phyloP scores from a whole-genome alignment of 768 basidiomycete species.

The Amanita rimosa region DNA sequence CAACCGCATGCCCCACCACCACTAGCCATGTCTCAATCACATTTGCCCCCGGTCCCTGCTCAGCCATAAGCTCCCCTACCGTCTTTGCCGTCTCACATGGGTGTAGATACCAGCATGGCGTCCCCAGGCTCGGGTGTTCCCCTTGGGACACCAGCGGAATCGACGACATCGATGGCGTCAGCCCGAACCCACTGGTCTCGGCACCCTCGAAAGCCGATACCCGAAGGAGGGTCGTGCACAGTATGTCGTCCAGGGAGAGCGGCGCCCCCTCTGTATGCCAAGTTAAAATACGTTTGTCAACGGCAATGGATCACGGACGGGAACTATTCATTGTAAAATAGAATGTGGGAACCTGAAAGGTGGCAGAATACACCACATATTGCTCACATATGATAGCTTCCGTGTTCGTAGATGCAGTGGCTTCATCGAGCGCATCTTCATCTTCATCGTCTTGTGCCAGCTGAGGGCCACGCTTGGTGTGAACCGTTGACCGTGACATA shows the following conservation, averaged over 20 bases:
- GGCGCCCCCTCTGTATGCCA: slow-evolving; percentile 48
- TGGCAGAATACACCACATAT: slow-evolving; percentile 65
- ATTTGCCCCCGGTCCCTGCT: slow-evolving; percentile 18
- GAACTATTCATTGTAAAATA: slow-evolving; percentile 65
- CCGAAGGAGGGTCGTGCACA: slow-evolving; percentile 51
- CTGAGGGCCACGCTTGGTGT: slow-evolving; percentile 8
- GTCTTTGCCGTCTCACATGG: slow-evolving; percentile 68
- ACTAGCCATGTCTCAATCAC: slow-evolving; percentile 66
- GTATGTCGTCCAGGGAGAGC: slow-evolving; percentile 42
- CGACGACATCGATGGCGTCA: slow-evolving; percentile 35
- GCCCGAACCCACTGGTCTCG: slow-evolving; percentile 39
- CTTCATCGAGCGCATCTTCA: slow-evolving; percentile 30
- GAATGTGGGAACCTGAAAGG: slow-evolving; percentile 74
- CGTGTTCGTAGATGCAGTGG: slow-evolving; percentile 8
- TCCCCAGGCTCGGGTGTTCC: slow-evolving; percentile 72
- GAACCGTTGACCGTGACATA: slow-evolving; percentile 26
- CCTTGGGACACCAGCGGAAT: slow-evolving; percentile 80
- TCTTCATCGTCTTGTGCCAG: slow-evolving; percentile 20
- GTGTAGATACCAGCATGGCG: slow-evolving; percentile 77
- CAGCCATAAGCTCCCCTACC: slow-evolving; percentile 58
- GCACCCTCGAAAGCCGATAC: slow-evolving; percentile 29
- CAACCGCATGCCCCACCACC: slow-evolving; percentile 55
- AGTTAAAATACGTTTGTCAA: slow-evolving; percentile 6
- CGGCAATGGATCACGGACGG: slow-evolving; percentile 37
- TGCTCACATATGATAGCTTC: slow-evolving; percentile 41